A percentile compares a stretch with the other conserved stretches of the same genome.
Evolutionary conservation across 805 yeast species (phyloP).

Genomic region (Soucietia sequanensis): DNA sequence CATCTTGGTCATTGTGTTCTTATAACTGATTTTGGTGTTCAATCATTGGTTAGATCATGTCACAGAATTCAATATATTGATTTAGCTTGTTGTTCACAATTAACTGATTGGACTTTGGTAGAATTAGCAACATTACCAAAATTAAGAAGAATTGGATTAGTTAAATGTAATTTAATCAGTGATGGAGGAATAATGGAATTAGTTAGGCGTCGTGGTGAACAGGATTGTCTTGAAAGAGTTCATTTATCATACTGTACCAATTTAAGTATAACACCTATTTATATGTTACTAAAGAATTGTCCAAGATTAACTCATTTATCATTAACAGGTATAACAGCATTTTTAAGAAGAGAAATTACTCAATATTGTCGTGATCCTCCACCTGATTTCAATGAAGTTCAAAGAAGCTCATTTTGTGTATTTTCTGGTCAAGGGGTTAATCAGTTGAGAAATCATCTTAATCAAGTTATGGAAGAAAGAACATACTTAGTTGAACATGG

Average conservation of each 20-base stretch:
- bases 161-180: conserved; percentile 83
- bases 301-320: conserved; percentile 88
- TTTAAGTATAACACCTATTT: conserved; percentile 75
- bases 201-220: conserved; percentile 66
- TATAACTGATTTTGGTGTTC: conserved; percentile 87
- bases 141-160: conserved; percentile 87
- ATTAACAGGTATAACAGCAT: conserved; percentile 88
- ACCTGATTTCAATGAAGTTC: conserved; percentile 83
- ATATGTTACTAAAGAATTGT: conserved; percentile 70
- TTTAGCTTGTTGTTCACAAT: conserved; percentile 88
- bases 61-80: conserved; percentile 89
- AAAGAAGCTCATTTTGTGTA: conserved; percentile 84
- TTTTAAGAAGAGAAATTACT: conserved; percentile 80
- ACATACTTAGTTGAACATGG: conserved; percentile 32
- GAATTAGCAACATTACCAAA: conserved; percentile 76
- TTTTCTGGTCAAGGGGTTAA: conserved; percentile 89
- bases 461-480: conserved; percentile 38
- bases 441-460: conserved; percentile 68
- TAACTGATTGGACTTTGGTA: conserved; percentile 78
- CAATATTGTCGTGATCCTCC: conserved; percentile 91
- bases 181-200: conserved; percentile 76
- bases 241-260: conserved; percentile 90
- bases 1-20: conserved; percentile 93
- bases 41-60: conserved; percentile 69
- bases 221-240: conserved; percentile 85